Evolutionary conservation across 257 asterid species (phyloP), one percentile per base, ranked within the genome.

Genomic region (Mentha longifolia): DNA sequence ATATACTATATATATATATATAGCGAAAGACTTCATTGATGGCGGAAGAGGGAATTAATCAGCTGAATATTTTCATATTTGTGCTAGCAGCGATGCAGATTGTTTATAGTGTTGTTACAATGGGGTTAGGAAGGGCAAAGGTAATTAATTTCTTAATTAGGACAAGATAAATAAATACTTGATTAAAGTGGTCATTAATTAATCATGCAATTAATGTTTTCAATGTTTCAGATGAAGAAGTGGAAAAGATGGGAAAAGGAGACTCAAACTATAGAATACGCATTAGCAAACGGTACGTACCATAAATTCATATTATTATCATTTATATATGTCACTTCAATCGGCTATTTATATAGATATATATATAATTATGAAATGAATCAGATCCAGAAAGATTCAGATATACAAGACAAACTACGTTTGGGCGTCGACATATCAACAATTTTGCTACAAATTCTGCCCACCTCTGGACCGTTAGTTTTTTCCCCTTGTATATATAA

Each of bases 211-310:
- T 52, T 2, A 19, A 0, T 31, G 15, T 5, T 57, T 9, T 45
- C 12, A 33, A 42, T 20, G 4, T 58, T 39, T 13, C 77, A 91
- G 96, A 89, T 91, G 95, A 87, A 72, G 70, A 86, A 76, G 17
- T 91, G 97, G 97, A 83, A 89, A 78, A 54, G 41, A n/a, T 91
- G 96, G 97, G 97, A 91, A 74, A 79, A 77, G 68, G 96, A 87
- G 74, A 89, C 95, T 9, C 89, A 83, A 66, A 85, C 89, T 2
- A 73, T 80, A 13, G 96, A 89, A 56, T 89, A 89, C 47, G 78
- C 81, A 85, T 88, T 82, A 41, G 91, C 85, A 74, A 89, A 89
- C 46, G 97, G 97, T 91, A 80, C 25, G 2, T n/a, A n/a, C n/a
- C 51, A 54, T 35, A 15, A 3, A 25, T 67, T 47, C 13, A 4